phyloP scores from a whole-genome alignment of 345 rosid genomes.

The Erodium maritimum region DNA sequence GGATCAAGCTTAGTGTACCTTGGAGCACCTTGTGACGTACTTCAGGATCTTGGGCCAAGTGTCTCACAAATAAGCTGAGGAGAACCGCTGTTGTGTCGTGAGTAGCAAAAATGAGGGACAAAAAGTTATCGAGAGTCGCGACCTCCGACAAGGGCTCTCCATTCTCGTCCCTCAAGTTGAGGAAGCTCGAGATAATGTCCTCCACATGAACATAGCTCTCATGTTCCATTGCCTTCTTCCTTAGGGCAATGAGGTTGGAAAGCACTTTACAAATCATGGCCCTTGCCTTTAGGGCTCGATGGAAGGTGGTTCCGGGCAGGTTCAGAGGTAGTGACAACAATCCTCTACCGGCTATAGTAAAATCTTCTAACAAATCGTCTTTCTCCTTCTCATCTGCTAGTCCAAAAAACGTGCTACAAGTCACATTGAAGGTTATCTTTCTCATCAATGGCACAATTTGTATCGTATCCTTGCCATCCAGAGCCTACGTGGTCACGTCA shows the following conservation, averaged over 20 bases:
- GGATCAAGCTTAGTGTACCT: background rate
- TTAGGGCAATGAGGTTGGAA: background rate
- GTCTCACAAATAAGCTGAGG: constrained; percentile 6
- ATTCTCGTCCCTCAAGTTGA: constrained; percentile 14
- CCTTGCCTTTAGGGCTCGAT: too few relatives aligned
- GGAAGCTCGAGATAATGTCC: constrained; percentile 7
- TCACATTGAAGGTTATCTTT: constrained; percentile 14
- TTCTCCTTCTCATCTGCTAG: constrained; percentile 15
- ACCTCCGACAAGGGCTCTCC: constrained; percentile 12
- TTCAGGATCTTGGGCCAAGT: constrained; percentile 4
- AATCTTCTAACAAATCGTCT: constrained; percentile 12
- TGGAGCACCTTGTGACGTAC: constrained; percentile 7
- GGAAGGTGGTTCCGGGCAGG: constrained; percentile 14
- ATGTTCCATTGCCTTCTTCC: constrained; percentile 10
- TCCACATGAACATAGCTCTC: constrained; percentile 4
- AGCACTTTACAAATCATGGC: constrained; percentile 7
- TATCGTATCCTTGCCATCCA: constrained; percentile 5
- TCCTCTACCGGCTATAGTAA: constrained; percentile 5
- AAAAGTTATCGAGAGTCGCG: constrained; percentile 9
- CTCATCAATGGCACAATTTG: constrained; percentile 14
- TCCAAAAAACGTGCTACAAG: too few relatives aligned
- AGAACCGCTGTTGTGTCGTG: constrained; percentile 11
- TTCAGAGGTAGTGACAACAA: constrained; percentile 14
- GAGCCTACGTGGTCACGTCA: too few relatives aligned
- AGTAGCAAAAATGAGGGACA: constrained; percentile 12